Evolutionary conservation across 768 basidiomycete genomes (phyloP), one percentile per base, ranked within the genome.

Genomic region (Pleurotus citrinopileatus): DNA sequence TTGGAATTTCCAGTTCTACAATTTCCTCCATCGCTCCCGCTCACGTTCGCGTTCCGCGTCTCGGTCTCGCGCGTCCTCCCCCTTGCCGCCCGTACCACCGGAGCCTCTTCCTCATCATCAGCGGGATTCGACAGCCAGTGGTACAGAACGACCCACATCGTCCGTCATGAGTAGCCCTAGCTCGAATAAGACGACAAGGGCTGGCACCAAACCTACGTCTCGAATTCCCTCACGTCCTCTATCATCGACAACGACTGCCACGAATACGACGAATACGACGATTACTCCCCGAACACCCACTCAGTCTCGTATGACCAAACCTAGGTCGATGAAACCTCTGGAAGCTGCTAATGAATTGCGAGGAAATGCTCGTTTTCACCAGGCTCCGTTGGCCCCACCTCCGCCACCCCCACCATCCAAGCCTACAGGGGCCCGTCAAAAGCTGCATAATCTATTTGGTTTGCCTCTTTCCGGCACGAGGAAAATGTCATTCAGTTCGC

Each of bases 31-130:
- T 58, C 68, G 67, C 52, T 70, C 70, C 20, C 72, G 78, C 52
- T 76, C 77, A 45, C 73, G 74, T 53, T 81, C 80, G 34, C 78
- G 81, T 63, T 86, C 86, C n/a, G 84, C 83, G 36, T 82, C 86
- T 13, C 75, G 77, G 65, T 71, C 76, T 52, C 48, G 48, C 32
- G 19, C 19, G 15, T 34, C 28, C 34, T 51, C 48, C 13, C 48
- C 48, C 48, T 19, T 34, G 7, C 34, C 48, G 12, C 48, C 48
- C 15, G 19, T 37, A 8, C 28, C 48, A 8, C 29, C 17, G 22
- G 34, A 51, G 20, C 37, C 58, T 38, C 36, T 40, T 15, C 25
- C 26, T 52, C n/a, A n/a, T 25, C 55, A 46, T 15, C 20, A 43
- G 20, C 28, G 34, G 25, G 37, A 52, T 32, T 51, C 42, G 20